These are phyloP conservation scores for Quercus parvula DNA, from an alignment of 306 rosid species.

Conservation along the genomic window DNA sequence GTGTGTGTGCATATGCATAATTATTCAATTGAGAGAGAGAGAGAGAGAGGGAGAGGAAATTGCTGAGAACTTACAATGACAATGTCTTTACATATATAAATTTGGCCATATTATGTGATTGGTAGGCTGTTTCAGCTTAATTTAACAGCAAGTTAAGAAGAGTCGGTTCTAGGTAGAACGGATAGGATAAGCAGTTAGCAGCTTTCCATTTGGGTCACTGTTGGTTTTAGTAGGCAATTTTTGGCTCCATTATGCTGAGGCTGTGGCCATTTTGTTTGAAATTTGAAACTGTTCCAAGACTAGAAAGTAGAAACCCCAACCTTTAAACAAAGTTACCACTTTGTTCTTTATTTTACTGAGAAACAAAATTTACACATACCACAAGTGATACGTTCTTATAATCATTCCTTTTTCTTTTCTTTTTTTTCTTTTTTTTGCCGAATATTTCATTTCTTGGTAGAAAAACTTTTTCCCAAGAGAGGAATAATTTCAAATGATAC, in stretches of 20 bases:
- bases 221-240: slow-evolving; percentile 1
- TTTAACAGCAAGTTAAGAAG: neutral
- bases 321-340: neutral
- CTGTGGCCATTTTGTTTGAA: neutral
- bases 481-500: neutral
- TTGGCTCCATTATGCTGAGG: slow-evolving; percentile 21
- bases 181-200: neutral
- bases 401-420: too few species aligned
- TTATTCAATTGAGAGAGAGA: neutral
- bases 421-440: too few species aligned
- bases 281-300: neutral
- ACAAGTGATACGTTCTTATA: too few species aligned
- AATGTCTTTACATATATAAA: slow-evolving; percentile 7
- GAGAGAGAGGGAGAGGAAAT: slow-evolving; percentile 9
- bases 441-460: too few species aligned
- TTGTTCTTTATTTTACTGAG: too few species aligned
- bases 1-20: neutral
- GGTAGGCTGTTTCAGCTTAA: neutral
- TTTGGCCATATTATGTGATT: neutral
- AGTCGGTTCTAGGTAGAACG: neutral
- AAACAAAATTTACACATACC: too few species aligned
- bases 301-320: neutral
- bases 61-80: slow-evolving; percentile 19
- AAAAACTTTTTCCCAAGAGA: neutral
- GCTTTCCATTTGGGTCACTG: neutral